These are phyloP conservation scores for Sporisorium graminicola DNA, from an alignment of 1,284 basidiomycete genomes.

Conservation along the genomic window DNA sequence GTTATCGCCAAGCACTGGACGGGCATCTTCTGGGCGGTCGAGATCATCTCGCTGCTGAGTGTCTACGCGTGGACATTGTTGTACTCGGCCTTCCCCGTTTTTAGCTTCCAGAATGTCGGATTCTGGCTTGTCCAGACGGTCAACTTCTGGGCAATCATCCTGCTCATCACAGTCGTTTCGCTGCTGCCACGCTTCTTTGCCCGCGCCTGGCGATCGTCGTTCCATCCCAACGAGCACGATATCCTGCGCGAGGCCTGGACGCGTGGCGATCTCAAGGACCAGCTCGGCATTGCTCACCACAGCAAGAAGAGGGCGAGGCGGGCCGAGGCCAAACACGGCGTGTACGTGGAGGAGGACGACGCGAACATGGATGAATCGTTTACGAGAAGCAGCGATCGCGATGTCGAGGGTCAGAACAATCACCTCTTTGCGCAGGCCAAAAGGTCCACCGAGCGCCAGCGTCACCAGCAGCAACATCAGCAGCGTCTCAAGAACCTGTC, in stretches of 20 bases:
- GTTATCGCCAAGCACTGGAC: conserved; percentile 57
- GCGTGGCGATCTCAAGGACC: conserved; percentile 58
- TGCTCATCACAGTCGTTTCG: conserved; percentile 58
- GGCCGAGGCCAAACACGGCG: conserved; percentile 2
- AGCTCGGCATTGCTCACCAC: conserved; percentile 52
- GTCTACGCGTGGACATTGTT: conserved; percentile 60
- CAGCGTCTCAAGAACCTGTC: conserved; percentile 30
- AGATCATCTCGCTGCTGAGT: conserved; percentile 58
- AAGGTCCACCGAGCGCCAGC: conserved; percentile 30
- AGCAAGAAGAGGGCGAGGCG: conserved; percentile 33
- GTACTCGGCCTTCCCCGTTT: conserved; percentile 59
- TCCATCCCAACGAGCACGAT: conserved; percentile 61
- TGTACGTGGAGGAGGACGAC: conserved; percentile 11
- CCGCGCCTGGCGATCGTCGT: conserved; percentile 55
- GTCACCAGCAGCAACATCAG: conserved; percentile 5
- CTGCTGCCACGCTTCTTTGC: conserved; percentile 59
- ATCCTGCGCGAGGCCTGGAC: conserved; percentile 63
- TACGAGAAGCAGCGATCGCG: conserved; percentile 17
- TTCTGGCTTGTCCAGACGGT: conserved; percentile 58
- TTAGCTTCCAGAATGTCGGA: conserved; percentile 48
- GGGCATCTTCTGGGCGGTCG: conserved; percentile 58
- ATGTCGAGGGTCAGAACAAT: conserved; percentile 43
- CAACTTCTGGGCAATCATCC: conserved; percentile 58
- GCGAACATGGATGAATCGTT: conserved; percentile 17
- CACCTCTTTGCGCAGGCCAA: conserved; percentile 40